Evolutionary conservation across 108 stramenopile genomes (phyloP), one percentile per base, ranked within the genome.

Genomic region (Nitzschia sp.): DNA sequence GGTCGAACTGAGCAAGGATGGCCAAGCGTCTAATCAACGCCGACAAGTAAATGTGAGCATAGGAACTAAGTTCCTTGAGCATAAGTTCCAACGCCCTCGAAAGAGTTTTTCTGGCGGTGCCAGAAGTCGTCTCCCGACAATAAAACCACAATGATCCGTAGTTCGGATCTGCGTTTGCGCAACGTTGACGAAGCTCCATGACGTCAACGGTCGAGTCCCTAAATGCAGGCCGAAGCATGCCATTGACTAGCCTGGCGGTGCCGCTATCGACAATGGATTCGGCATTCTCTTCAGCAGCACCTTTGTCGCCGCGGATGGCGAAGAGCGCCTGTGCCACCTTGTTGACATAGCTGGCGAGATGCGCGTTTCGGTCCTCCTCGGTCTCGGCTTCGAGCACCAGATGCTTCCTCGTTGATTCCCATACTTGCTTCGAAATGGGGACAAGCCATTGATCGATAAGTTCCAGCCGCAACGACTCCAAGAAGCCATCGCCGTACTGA

Each of bases 101-200:
- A 9, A 91, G 65, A 27, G 91, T 80, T 54, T 70, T 74, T 55
- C 87, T 60, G 1, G 98, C 92, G 2, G 96, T 90, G 55, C 96
- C 96, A 34, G 80, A 84, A 27, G 96, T 92, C 17, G 77, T 74
- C 18, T 77, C 64, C 28, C 97, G 85, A 65, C 96, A 97, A 57
- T 85, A 85, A 72, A 98, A 97, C 96, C 97, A 98, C 64, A 97
- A 58, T 46, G 85, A 82, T 3, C 98, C 98, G 76, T 99, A 99
- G 74, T 99, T 99, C 3, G 98, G 98, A 66, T 98, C 97, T 4
- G 98, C 98, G 68, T 97, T 98, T 19, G 88, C 85, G 54, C 96
- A 97, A 18, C 82, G 78, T 34, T 92, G 79, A 64, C 91, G 90
- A 46, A 97, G 80, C 29, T 80, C 73, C 5, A 81, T 70, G 23